Evolutionary conservation across 1,284 basidiomycete genomes (phyloP).

Genomic region (Xerocomus minutiporus): DNA sequence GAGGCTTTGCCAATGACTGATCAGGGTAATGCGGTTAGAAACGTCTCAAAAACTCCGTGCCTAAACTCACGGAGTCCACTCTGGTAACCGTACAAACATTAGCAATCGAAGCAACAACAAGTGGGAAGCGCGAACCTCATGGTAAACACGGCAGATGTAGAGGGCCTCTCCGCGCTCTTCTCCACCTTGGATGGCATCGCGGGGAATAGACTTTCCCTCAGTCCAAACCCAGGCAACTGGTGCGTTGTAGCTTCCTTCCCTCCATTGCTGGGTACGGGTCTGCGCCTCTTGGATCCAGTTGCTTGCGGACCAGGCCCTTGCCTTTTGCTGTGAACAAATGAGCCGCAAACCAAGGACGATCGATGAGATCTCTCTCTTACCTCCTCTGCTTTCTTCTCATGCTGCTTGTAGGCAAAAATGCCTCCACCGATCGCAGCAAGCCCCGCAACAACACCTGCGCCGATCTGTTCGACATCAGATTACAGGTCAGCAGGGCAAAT

Average conservation of each 20-base stretch:
- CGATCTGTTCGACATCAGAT: conserved; percentile 42
- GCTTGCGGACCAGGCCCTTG: conserved; percentile 45
- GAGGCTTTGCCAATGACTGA: conserved; percentile 67
- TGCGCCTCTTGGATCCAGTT: conserved; percentile 60
- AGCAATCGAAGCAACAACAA: conserved; percentile 3
- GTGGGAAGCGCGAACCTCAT: conserved; percentile 43
- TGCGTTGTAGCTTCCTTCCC: conserved; percentile 39
- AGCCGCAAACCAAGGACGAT: background rate
- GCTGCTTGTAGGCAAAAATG: conserved; percentile 48
- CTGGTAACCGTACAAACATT: conserved; percentile 29
- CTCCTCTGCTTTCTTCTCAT: conserved; percentile 56
- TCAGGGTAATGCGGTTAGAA: conserved; percentile 1
- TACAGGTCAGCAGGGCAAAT: background rate
- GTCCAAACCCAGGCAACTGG: conserved; percentile 61
- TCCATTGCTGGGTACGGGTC: conserved; percentile 47
- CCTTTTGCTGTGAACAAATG: conserved; percentile 42
- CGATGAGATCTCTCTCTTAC: conserved; percentile 30
- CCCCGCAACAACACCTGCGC: conserved; percentile 58
- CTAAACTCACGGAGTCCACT: conserved; percentile 50
- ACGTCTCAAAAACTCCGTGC: background rate
- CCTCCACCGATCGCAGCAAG: conserved; percentile 50
- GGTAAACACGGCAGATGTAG: conserved; percentile 57
- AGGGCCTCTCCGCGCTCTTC: conserved; percentile 46
- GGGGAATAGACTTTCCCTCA: conserved; percentile 55
- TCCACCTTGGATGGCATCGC: conserved; percentile 53